phyloP scores from a whole-genome alignment of 768 basidiomycete species.

The Leccinellum rugosiceps region DNA sequence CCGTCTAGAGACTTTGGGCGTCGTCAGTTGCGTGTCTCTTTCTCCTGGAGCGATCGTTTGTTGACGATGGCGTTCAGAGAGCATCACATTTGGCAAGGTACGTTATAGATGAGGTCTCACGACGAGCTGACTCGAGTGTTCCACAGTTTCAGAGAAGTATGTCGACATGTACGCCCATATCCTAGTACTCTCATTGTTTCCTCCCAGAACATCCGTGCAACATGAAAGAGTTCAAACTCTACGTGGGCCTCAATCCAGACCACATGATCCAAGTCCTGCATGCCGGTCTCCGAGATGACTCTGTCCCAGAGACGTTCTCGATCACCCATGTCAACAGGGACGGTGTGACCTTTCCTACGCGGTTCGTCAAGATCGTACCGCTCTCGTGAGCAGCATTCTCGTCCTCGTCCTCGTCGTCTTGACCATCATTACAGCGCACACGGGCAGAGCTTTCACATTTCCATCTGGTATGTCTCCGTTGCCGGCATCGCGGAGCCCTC shows the following conservation, averaged over 20 bases:
- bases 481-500: conserved; percentile 54
- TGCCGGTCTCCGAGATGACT: conserved; percentile 62
- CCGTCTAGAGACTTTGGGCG: conserved; percentile 52
- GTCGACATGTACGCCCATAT: neutral
- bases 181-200: neutral
- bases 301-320: conserved; percentile 58
- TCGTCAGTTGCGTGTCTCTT: conserved; percentile 58
- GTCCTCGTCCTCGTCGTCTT: neutral
- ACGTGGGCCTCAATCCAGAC: conserved; percentile 60
- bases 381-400: conserved; percentile 52
- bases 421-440: conserved; percentile 49
- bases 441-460: conserved; percentile 69
- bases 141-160: conserved; percentile 28
- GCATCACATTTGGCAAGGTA: conserved; percentile 81
- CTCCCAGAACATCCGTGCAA: conserved; percentile 76
- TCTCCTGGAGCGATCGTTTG: neutral
- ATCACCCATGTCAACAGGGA: conserved; percentile 53
- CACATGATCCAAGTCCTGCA: conserved; percentile 68
- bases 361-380: conserved; percentile 72
- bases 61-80: conserved; percentile 42
- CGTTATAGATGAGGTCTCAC: too few species aligned
- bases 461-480: conserved; percentile 73
- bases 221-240: conserved; percentile 79
- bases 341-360: conserved; percentile 59
- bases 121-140: neutral